Evolutionary conservation across 176 grass and related monocot genomes (phyloP), one percentile per base, ranked within the genome.

Genomic region (Eremochloa ophiuroides): DNA sequence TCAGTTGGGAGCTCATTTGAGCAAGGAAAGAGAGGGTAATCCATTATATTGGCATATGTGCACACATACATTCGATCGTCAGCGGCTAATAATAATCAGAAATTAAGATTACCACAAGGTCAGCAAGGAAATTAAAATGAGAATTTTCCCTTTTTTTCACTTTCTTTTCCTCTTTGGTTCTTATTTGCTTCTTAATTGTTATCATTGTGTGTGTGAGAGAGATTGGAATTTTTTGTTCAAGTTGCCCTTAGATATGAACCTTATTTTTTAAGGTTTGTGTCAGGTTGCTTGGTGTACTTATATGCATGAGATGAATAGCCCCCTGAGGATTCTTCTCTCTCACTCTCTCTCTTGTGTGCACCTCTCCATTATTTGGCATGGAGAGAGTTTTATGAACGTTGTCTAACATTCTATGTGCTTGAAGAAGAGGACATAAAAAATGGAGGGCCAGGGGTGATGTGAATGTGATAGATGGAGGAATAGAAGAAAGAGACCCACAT

Each of bases 241-340:
- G 86, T 74, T 87, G n/a, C n/a, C 25, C 22, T 81, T 89, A 81
- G 81, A 74, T 86, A 91, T 87, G 88, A 88, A 94, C 92, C 87
- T 92, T 67, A 29, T 62, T 79, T 56, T 88, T 50, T 66, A 84
- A 83, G 86, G 76, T 85, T 92, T 84, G 56, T 80, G 81, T 77
- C 85, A 73, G 72, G 1, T 56, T 53, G 50, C 53, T 67, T 83
- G 62, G 29, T 83, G 82, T 76, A 60, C 22, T 58, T 58, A 58
- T 58, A 66, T 66, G 77, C 77, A 67, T 86, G 83, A 50, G 58
- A 83, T 78, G 74, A 82, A 23, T 17, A 44, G 13, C 27, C 23
- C 44, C 56, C 39, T 1, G 3, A 18, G 7, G 26, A 39, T 40
- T 31, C 17, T 17, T 34, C 62, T 89, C 26, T 85, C 55, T 83